Percentiles rank a stretch among this genome's conserved stretches.
Evolutionary conservation across 2,329 filamentous ascomycete species (phyloP).

Genomic region (Stagonosporopsis tanaceti): DNA sequence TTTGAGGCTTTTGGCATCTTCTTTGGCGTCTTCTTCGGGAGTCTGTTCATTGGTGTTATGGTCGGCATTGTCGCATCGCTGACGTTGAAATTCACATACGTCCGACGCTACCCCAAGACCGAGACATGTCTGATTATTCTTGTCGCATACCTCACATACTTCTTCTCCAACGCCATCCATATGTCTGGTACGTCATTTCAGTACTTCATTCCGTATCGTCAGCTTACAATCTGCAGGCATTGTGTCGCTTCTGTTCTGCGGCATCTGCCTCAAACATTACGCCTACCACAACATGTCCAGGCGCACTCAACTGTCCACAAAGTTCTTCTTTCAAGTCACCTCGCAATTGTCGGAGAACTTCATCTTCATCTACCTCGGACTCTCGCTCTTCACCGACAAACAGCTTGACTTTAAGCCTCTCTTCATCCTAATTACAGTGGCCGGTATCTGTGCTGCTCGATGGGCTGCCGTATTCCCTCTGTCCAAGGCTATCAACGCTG

Average conservation of each 20-base stretch:
- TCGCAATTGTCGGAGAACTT: constrained; percentile 98
- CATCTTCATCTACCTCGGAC: constrained; percentile 97
- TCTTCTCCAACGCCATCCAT: constrained; percentile 94
- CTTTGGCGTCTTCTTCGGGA: constrained; percentile 94
- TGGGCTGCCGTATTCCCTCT: constrained; percentile 96
- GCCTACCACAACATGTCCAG: constrained; percentile 99
- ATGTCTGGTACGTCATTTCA: constrained; percentile 78
- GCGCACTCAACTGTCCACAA: constrained; percentile 94
- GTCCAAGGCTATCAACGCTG: constrained; percentile 88
- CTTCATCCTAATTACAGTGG: constrained; percentile 90
- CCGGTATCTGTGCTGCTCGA: constrained; percentile 89
- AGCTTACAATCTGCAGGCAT: constrained; percentile 70
- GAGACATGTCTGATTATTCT: constrained; percentile 94
- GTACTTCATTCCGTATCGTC: neutral
- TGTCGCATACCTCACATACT: constrained; percentile 95
- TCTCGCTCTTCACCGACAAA: constrained; percentile 92
- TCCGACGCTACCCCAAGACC: constrained; percentile 91
- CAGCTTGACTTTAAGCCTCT: constrained; percentile 90
- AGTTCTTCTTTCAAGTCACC: constrained; percentile 94
- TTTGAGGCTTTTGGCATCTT: constrained; percentile 95
- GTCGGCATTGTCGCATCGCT: constrained; percentile 89
- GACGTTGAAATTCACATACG: constrained; percentile 91
- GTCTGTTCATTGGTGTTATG: constrained; percentile 84
- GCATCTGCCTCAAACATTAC: constrained; percentile 98
- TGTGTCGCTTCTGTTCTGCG: constrained; percentile 95